Conservation (phyloP, 2,329 filamentous ascomycete genomes). For the Arthrinium puccinioides region DNA sequence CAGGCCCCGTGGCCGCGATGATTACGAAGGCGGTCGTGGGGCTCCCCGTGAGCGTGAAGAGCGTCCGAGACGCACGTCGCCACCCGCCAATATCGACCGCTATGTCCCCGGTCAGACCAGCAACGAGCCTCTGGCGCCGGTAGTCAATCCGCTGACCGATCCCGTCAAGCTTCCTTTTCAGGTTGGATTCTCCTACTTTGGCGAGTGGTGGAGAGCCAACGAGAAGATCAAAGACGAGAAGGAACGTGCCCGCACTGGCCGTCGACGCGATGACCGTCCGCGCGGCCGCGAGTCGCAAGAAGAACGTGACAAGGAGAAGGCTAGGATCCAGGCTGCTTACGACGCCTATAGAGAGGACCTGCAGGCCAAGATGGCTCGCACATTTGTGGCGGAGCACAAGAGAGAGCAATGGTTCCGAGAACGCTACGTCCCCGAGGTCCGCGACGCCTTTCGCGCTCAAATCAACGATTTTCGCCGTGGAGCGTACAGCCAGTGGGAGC, state of each 20-base stretch:
- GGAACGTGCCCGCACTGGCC: slow-evolving; percentile 62
- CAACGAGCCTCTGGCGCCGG: slow-evolving; percentile 37
- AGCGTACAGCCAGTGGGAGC: slow-evolving; percentile 81
- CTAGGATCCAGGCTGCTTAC: slow-evolving; percentile 66
- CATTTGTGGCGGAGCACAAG: slow-evolving; percentile 88
- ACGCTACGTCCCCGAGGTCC: slow-evolving; percentile 78
- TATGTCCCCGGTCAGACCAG: slow-evolving; percentile 71
- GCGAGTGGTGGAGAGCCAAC: slow-evolving; percentile 80
- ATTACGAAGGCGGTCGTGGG: too few species aligned
- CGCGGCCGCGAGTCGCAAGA: slow-evolving; percentile 62
- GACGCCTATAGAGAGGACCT: slow-evolving; percentile 62
- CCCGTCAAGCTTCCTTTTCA: slow-evolving; percentile 69
- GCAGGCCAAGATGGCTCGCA: slow-evolving; percentile 73
- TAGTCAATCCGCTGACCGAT: slow-evolving; percentile 62
- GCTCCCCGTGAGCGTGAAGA: slow-evolving; percentile 45
- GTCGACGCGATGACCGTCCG: slow-evolving; percentile 55
- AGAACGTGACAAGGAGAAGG: slow-evolving; percentile 72
- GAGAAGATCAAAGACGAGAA: slow-evolving; percentile 78
- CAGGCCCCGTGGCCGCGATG: slow-evolving; percentile 56
- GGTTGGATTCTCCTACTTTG: slow-evolving; percentile 79
- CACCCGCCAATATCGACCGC: slow-evolving; percentile 70
- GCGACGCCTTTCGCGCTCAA: slow-evolving; percentile 65
- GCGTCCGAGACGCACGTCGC: slow-evolving; percentile 46
- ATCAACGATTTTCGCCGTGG: slow-evolving; percentile 74
- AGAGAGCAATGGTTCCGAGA: slow-evolving; percentile 98